Percentiles rank a stretch among this genome's conserved stretches.
Evolutionary conservation across 2,329 filamentous ascomycete genomes (phyloP).

Genomic region (Apiospora marii): DNA sequence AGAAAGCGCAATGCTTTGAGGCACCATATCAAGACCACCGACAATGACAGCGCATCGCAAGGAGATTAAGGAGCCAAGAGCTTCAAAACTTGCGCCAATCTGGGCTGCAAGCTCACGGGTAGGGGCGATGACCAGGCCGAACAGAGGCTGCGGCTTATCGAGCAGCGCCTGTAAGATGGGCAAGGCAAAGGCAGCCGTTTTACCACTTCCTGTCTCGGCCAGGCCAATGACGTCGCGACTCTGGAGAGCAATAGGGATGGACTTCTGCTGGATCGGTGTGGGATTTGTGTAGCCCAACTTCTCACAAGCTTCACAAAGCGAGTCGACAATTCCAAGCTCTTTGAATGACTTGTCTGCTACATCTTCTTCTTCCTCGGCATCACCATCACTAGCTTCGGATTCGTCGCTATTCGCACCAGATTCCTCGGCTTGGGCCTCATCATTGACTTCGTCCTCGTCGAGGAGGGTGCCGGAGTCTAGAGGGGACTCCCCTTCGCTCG

Average conservation of each 20-base stretch:
- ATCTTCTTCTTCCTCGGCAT: constrained; percentile 35
- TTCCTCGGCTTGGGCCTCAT: constrained; percentile 39
- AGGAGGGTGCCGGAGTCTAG: constrained; percentile 37
- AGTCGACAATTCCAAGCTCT: constrained; percentile 81
- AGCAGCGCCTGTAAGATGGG: constrained; percentile 92
- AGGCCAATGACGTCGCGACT: constrained; percentile 90
- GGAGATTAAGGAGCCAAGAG: constrained; percentile 85
- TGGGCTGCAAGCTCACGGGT: constrained; percentile 94
- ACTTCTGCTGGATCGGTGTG: constrained; percentile 86
- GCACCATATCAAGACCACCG: constrained; percentile 95
- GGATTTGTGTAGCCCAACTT: constrained; percentile 83
- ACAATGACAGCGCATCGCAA: constrained; percentile 87
- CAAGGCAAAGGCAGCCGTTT: constrained; percentile 93
- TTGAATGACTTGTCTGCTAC: constrained; percentile 66
- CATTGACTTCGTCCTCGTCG: constrained; percentile 35
- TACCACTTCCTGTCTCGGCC: constrained; percentile 94
- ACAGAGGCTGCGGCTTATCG: constrained; percentile 84
- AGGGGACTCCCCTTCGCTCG: constrained; percentile 22
- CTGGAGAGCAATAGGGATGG: constrained; percentile 82
- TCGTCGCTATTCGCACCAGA: constrained; percentile 30
- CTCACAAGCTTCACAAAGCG: constrained; percentile 87
- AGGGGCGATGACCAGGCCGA: constrained; percentile 89
- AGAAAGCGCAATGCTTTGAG: constrained; percentile 88
- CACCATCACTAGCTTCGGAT: constrained; percentile 35
- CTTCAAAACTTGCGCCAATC: constrained; percentile 87